A percentile compares a stretch with the other conserved stretches of the same genome.
These are phyloP conservation scores for Leishmania braziliensis DNA, from an alignment of 208 protist species.

Conservation along the genomic window DNA sequence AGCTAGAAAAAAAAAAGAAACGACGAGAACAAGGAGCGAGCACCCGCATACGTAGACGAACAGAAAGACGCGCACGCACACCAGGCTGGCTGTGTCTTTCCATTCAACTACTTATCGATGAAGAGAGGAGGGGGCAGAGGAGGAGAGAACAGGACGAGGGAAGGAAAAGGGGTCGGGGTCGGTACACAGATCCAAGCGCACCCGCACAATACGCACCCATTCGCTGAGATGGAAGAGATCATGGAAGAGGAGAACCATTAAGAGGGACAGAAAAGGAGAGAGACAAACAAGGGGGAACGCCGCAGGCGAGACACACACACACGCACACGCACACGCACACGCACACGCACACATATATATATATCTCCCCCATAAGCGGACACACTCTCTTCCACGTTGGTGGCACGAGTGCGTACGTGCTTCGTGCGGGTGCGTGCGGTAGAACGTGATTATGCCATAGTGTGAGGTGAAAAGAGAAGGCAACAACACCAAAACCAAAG, in stretches of 20 bases:
- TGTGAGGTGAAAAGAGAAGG: conserved; percentile 11
- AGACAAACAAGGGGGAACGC: not conserved
- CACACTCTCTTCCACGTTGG: not conserved
- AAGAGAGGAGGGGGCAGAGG: not conserved
- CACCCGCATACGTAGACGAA: not conserved
- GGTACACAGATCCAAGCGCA: not conserved
- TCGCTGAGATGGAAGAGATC: not conserved
- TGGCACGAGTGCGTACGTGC: not conserved
- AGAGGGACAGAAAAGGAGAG: not conserved
- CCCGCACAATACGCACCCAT: not conserved
- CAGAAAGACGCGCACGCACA: not conserved
- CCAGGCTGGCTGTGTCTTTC: not conserved
- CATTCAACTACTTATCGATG: not conserved
- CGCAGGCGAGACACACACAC: not conserved
- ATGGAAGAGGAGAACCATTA: not conserved
- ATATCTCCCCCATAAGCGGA: not conserved
- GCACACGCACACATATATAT: not conserved
- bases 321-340: not conserved
- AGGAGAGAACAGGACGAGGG: not conserved
- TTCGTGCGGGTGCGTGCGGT: not conserved
- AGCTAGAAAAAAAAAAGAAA: not conserved
- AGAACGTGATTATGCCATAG: not conserved
- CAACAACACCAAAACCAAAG: conserved; percentile 16
- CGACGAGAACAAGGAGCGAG: not conserved
- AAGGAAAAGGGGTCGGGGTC: not conserved